phyloP scores from a whole-genome alignment of 768 basidiomycete genomes.

The Tulasnella sp. region DNA sequence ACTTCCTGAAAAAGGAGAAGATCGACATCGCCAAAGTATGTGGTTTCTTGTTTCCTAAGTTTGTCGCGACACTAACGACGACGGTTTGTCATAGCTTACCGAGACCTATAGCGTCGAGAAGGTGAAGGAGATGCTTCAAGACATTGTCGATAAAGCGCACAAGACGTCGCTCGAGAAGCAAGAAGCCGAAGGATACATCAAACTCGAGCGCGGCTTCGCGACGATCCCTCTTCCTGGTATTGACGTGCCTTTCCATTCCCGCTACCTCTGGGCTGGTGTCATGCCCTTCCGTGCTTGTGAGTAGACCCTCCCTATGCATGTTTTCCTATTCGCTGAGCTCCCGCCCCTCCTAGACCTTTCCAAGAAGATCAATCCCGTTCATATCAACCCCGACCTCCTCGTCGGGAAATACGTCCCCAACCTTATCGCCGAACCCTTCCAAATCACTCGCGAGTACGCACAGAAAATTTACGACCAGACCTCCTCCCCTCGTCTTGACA shows the following conservation, averaged over 20 bases:
- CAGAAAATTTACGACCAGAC: slow-evolving; percentile 96
- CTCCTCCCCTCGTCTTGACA: slow-evolving; percentile 85
- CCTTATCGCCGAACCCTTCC: slow-evolving; percentile 79
- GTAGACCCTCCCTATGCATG: slow-evolving; percentile 25
- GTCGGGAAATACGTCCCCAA: slow-evolving; percentile 96
- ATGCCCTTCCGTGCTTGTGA: slow-evolving; percentile 92
- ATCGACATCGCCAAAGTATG: slow-evolving; percentile 79
- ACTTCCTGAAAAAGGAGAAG: slow-evolving; percentile 93
- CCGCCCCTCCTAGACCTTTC: slow-evolving; percentile 54
- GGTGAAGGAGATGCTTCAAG: slow-evolving; percentile 88
- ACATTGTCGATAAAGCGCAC: slow-evolving; percentile 78
- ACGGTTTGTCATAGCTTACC: slow-evolving; percentile 46
- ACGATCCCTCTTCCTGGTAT: slow-evolving; percentile 93
- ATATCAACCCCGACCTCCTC: slow-evolving; percentile 90
- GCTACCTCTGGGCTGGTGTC: slow-evolving; percentile 97
- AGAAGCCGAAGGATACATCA: slow-evolving; percentile 75
- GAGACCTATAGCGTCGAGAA: slow-evolving; percentile 82
- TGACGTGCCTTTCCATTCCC: slow-evolving; percentile 98
- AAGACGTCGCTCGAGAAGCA: slow-evolving; percentile 66
- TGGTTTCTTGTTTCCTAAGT: not conserved
- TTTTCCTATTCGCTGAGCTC: not conserved
- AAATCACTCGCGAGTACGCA: slow-evolving; percentile 72
- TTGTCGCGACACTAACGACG: not conserved
- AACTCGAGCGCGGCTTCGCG: slow-evolving; percentile 92
- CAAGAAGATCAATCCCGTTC: slow-evolving; percentile 89